A percentile compares a stretch with the other conserved stretches of the same genome.
Evolutionary conservation across 1,284 basidiomycete genomes (phyloP).

Genomic region (Stereum hirsutum): DNA sequence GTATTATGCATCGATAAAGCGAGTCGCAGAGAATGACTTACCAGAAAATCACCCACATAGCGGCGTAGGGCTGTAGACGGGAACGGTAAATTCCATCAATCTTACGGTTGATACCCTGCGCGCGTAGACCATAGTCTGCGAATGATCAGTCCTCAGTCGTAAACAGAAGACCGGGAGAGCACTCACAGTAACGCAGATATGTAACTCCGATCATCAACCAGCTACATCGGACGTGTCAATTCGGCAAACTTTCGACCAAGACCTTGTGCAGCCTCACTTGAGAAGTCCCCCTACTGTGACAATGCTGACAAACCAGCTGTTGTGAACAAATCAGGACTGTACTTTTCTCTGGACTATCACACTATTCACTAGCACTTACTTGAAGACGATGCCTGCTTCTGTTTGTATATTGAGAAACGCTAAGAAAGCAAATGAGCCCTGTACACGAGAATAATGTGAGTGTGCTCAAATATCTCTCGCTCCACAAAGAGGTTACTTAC

Average conservation of each 20-base stretch:
- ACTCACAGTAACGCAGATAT: constrained; percentile 72
- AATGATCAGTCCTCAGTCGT: no score
- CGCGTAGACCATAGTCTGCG: constrained; percentile 46
- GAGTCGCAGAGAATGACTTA: no score
- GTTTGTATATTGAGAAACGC: constrained; percentile 42
- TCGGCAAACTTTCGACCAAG: constrained; percentile 57
- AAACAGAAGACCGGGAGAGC: no score
- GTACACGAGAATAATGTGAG: no score
- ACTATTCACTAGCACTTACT: no score
- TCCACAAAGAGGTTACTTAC: no score
- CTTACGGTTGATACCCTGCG: constrained; percentile 47
- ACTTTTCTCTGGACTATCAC: no score
- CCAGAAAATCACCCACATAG: constrained; percentile 31
- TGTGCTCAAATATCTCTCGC: no score
- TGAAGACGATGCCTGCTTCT: constrained; percentile 24
- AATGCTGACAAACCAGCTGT: constrained; percentile 3
- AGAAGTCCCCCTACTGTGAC: background rate
- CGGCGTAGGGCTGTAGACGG: constrained; percentile 29
- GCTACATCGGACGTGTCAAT: constrained; percentile 50
- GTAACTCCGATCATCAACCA: constrained; percentile 68
- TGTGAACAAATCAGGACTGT: background rate
- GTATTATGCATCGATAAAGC: no score
- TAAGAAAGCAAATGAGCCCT: constrained; percentile 41
- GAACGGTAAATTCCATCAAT: constrained; percentile 47
- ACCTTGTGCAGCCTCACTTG: no score